These are phyloP conservation scores for Arthrinium puccinioides DNA, from an alignment of 2,329 filamentous ascomycete genomes.

Conservation along the genomic window DNA sequence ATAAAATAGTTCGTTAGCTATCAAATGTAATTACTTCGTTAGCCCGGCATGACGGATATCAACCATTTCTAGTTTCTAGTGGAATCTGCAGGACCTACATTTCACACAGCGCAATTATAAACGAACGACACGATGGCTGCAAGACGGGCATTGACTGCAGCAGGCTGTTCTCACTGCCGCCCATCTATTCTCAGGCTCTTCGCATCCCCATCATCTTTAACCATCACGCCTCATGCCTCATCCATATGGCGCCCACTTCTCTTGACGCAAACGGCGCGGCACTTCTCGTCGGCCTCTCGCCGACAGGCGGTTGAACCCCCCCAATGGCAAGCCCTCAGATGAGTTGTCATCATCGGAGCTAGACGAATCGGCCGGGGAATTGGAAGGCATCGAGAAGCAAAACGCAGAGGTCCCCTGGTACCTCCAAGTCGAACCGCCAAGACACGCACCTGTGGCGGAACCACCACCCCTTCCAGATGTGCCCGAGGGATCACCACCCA, in stretches of 20 bases:
- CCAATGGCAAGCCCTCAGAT: too few species aligned
- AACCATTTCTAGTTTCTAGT: too few species aligned
- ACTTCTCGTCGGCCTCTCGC: background rate
- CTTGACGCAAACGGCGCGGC: background rate
- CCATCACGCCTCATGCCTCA: constrained; percentile 1
- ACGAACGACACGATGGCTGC: constrained; percentile 17
- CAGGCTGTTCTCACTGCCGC: constrained; percentile 22
- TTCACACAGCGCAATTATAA: too few species aligned
- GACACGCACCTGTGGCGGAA: constrained; percentile 40
- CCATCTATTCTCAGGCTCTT: constrained; percentile 18
- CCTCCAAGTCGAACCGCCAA: constrained; percentile 61
- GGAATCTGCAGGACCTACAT: too few species aligned
- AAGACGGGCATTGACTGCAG: constrained; percentile 15
- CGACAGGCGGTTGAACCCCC: too few species aligned
- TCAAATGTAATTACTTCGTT: too few species aligned
- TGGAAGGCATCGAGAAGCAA: too few species aligned
- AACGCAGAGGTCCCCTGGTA: constrained; percentile 60
- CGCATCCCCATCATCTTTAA: constrained; percentile 6
- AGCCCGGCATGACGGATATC: too few species aligned
- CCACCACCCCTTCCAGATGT: constrained; percentile 40
- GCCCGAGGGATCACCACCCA: constrained; percentile 61
- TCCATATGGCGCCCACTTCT: background rate
- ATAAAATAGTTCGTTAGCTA: too few species aligned
- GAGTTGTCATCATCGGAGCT: too few species aligned
- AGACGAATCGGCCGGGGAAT: too few species aligned